These are phyloP conservation scores for Euphorbia pulcherrima DNA, from an alignment of 345 rosid genomes.

Conservation along the genomic window DNA sequence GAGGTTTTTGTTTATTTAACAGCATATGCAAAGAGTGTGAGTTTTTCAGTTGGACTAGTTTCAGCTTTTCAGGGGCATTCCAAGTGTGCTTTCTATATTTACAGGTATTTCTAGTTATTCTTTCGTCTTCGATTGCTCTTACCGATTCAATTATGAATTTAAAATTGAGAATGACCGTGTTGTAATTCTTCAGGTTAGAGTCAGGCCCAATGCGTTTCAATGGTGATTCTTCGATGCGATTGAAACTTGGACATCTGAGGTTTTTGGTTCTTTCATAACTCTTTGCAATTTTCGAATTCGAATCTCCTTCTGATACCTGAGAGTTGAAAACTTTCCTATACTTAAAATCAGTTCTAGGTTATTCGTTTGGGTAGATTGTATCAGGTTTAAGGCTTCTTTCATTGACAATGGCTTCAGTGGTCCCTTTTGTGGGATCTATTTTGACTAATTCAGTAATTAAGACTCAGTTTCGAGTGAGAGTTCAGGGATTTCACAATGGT, in stretches of 20 bases:
- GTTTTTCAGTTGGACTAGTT: conserved; percentile 10
- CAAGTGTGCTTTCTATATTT: background rate
- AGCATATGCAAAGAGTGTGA: background rate
- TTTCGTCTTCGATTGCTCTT: no score
- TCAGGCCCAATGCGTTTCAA: background rate
- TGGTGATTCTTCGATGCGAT: background rate
- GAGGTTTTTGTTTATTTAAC: background rate
- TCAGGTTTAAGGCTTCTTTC: background rate
- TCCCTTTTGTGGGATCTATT: conserved; percentile 27
- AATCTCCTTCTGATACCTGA: background rate
- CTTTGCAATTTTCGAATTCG: background rate
- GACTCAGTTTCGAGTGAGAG: conserved; percentile 40
- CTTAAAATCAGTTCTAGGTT: background rate
- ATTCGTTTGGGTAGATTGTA: background rate
- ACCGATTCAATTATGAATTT: background rate
- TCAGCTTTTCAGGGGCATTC: background rate
- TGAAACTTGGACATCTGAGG: background rate
- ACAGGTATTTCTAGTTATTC: background rate
- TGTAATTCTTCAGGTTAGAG: background rate
- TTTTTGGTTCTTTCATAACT: background rate
- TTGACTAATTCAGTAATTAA: conserved; percentile 22
- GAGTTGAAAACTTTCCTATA: background rate
- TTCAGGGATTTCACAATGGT: conserved; percentile 36
- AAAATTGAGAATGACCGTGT: background rate
- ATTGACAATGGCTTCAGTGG: conserved; percentile 34